phyloP scores from a whole-genome alignment of 371 early-diverging fungal genomes.

The Chytridiales sp. region DNA sequence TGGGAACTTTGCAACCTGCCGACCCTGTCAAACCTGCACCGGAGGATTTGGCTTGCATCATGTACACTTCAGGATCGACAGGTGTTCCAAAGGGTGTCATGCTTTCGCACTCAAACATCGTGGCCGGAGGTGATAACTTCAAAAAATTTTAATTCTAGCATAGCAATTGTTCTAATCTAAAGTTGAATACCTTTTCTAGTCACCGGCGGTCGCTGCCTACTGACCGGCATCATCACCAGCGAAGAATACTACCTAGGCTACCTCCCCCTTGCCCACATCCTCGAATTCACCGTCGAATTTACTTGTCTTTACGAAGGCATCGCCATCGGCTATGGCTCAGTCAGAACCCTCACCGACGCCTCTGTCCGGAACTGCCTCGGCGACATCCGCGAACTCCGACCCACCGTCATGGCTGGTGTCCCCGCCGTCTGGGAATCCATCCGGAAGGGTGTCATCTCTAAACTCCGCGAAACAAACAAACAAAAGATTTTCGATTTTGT shows the following conservation, averaged over 20 bases:
- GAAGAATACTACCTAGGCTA: constrained; percentile 79
- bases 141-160: constrained; percentile 48
- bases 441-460: constrained; percentile 78
- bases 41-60: constrained; percentile 79
- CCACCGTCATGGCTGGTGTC: constrained; percentile 91
- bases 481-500: constrained; percentile 76
- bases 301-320: constrained; percentile 60
- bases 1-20: constrained; percentile 32
- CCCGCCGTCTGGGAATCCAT: constrained; percentile 93
- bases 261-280: constrained; percentile 90
- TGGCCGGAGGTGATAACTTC: constrained; percentile 43
- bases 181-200: constrained; percentile 38
- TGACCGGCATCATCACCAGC: constrained; percentile 19
- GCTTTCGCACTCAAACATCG: constrained; percentile 82
- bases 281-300: constrained; percentile 33
- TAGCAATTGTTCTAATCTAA: constrained; percentile 20
- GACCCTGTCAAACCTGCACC: constrained; percentile 64
- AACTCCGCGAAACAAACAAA: constrained; percentile 62
- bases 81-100: constrained; percentile 91
- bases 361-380: constrained; percentile 90
- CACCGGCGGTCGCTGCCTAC: constrained; percentile 57
- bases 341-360: constrained; percentile 85
- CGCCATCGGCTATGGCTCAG: constrained; percentile 85
- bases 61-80: constrained; percentile 95
- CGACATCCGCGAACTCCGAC: constrained; percentile 89